These are phyloP conservation scores for Daldinia childiae DNA, from an alignment of 495 filamentous ascomycete genomes.

Conservation along the genomic window DNA sequence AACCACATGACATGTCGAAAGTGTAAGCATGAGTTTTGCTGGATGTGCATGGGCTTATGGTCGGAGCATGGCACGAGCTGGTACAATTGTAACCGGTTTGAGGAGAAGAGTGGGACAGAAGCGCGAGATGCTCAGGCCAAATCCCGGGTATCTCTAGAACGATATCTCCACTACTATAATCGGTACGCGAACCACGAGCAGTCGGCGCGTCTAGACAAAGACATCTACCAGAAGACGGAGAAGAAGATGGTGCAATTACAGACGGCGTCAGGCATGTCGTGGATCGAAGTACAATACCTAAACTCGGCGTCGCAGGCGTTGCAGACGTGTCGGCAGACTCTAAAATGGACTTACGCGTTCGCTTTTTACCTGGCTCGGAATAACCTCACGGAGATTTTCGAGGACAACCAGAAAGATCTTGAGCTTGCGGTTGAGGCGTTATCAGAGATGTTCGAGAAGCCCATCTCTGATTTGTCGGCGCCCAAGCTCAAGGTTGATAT, in stretches of 20 bases:
- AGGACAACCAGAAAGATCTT: conserved; percentile 97
- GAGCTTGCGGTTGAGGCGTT: conserved; percentile 96
- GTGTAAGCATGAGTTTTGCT: conserved; percentile 98
- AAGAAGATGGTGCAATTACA: conserved; percentile 99
- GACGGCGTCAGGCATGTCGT: conserved; percentile 91
- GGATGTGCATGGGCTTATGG: conserved; percentile 99
- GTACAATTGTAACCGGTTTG: conserved; percentile 98
- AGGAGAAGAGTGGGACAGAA: conserved; percentile 92
- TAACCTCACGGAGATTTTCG: conserved; percentile 96
- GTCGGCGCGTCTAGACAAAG: conserved; percentile 95
- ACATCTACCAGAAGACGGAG: conserved; percentile 94
- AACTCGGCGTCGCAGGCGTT: conserved; percentile 91
- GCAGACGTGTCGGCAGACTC: conserved; percentile 93
- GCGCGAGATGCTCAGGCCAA: conserved; percentile 90
- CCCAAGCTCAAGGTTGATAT: conserved; percentile 88
- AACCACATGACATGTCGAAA: conserved; percentile 99
- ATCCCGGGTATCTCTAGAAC: conserved; percentile 87
- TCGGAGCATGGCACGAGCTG: conserved; percentile 99
- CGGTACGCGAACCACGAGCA: conserved; percentile 99
- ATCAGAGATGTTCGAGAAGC: conserved; percentile 98
- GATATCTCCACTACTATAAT: conserved; percentile 98
- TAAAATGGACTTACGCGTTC: conserved; percentile 99
- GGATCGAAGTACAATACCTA: conserved; percentile 98
- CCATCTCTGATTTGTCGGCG: conserved; percentile 79
- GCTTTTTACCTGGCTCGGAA: conserved; percentile 95